These are phyloP conservation scores for Tulasnella calospora DNA, from an alignment of 768 basidiomycete genomes.

Conservation along the genomic window DNA sequence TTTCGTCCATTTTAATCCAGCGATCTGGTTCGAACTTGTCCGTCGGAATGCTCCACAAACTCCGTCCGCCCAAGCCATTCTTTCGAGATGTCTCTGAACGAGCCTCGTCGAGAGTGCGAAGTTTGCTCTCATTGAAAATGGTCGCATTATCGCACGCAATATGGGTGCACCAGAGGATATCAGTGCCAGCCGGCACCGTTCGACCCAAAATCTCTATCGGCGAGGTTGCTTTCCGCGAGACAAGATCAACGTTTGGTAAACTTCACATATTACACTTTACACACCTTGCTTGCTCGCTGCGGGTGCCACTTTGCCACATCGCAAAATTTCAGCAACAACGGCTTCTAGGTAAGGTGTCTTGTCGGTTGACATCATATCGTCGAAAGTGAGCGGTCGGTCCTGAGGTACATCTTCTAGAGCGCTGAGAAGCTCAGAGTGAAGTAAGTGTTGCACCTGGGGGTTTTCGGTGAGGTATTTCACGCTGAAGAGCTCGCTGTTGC, in stretches of 20 bases:
- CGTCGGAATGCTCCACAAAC: neutral
- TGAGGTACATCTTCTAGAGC: neutral
- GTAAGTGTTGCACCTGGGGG: neutral
- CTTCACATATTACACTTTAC: neutral
- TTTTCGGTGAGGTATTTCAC: constrained; percentile 12
- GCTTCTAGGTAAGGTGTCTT: constrained; percentile 19
- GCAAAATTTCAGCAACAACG: constrained; percentile 3
- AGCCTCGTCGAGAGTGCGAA: neutral
- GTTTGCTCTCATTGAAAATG: neutral
- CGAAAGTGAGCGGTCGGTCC: constrained; percentile 6
- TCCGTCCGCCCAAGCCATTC: neutral
- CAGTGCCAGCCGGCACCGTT: neutral
- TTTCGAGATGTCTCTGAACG: constrained; percentile 5
- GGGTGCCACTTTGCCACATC: neutral
- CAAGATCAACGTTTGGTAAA: no score
- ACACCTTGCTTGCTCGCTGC: neutral
- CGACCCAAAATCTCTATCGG: neutral
- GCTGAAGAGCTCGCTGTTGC: neutral
- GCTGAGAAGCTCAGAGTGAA: neutral
- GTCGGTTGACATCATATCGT: neutral
- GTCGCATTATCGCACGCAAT: neutral
- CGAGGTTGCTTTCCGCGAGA: neutral
- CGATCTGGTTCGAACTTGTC: constrained; percentile 12
- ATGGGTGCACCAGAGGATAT: neutral
- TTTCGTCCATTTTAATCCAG: neutral